Evolutionary conservation across 805 yeast genomes (phyloP).

Genomic region (Metschnikowia cubensis): DNA sequence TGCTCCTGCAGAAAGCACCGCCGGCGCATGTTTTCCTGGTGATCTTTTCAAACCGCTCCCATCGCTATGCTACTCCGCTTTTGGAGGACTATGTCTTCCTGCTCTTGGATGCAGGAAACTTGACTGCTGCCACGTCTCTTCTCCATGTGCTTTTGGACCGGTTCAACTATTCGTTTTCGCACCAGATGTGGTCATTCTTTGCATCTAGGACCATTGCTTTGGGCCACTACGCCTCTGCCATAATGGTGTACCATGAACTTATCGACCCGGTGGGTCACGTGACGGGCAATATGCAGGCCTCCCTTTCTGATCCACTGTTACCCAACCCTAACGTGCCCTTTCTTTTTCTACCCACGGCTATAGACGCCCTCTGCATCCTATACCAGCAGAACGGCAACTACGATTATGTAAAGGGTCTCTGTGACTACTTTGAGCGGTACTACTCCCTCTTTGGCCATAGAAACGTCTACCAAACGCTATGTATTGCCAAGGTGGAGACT

Average conservation of each 20-base stretch:
- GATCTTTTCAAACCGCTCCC: constrained; percentile 2
- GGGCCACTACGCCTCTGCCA: constrained; percentile 29
- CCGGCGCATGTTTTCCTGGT: constrained; percentile 6
- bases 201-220: constrained; percentile 22
- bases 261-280: constrained; percentile 24
- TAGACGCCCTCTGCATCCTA: constrained; percentile 26
- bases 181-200: constrained; percentile 34
- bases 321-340: constrained; percentile 27
- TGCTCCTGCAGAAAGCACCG: constrained; percentile 5
- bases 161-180: constrained; percentile 20
- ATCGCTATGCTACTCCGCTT: constrained; percentile 12
- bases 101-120: constrained; percentile 18
- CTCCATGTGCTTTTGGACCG: constrained; percentile 23
- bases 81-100: constrained; percentile 23
- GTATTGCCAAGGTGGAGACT: constrained; percentile 29
- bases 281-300: background rate
- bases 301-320: too few species aligned
- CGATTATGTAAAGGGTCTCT: constrained; percentile 26
- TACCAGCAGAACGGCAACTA: constrained; percentile 26
- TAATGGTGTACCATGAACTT: constrained; percentile 33
- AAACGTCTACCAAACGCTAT: constrained; percentile 25
- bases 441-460: constrained; percentile 33
- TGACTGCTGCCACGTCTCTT: constrained; percentile 25
- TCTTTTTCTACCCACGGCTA: constrained; percentile 24
- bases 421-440: constrained; percentile 34